Evolutionary conservation across 371 early-diverging fungal species (phyloP).

Genomic region (Dichotomocladium elegans): DNA sequence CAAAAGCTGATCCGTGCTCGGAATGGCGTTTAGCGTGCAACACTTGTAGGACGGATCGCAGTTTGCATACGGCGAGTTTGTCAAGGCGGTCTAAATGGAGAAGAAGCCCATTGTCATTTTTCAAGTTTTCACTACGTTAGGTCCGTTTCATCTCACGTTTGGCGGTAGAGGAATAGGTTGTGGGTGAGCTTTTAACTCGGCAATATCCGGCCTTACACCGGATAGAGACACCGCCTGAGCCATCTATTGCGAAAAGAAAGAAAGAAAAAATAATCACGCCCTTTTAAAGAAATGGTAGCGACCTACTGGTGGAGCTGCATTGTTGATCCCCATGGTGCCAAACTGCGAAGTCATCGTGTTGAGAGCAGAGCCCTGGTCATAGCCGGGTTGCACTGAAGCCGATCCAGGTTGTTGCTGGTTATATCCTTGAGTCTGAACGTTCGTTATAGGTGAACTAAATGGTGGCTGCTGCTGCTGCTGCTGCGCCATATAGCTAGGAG

Average conservation of each 20-base stretch:
- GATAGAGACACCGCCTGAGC: constrained; percentile 44
- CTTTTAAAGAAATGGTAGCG: too few relatives aligned
- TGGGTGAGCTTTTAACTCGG: constrained; percentile 48
- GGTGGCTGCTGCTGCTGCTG: constrained; percentile 21
- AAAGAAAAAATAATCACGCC: too few relatives aligned
- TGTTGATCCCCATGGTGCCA: constrained; percentile 42
- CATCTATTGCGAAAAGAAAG: too few relatives aligned
- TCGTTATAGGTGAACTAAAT: constrained; percentile 27
- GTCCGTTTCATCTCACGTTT: constrained; percentile 38
- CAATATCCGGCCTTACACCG: constrained; percentile 55
- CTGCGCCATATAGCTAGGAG: constrained; percentile 8
- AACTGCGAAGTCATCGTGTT: constrained; percentile 40
- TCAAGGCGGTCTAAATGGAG: constrained; percentile 54
- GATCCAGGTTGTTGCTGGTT: constrained; percentile 27
- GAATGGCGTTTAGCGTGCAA: constrained; percentile 87
- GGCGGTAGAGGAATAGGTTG: constrained; percentile 59
- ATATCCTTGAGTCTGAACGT: constrained; percentile 12
- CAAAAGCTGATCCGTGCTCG: constrained; percentile 73
- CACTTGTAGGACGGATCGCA: constrained; percentile 80
- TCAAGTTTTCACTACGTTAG: too few relatives aligned
- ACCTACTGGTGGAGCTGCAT: constrained; percentile 10
- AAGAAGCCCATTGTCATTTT: too few relatives aligned
- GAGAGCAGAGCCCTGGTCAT: constrained; percentile 20
- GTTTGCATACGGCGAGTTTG: constrained; percentile 64
- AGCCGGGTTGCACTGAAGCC: constrained; percentile 20